Evolutionary conservation across 495 filamentous ascomycete species (phyloP), one percentile per base, ranked within the genome.

Genomic region (Podospora pseudoanserina): DNA sequence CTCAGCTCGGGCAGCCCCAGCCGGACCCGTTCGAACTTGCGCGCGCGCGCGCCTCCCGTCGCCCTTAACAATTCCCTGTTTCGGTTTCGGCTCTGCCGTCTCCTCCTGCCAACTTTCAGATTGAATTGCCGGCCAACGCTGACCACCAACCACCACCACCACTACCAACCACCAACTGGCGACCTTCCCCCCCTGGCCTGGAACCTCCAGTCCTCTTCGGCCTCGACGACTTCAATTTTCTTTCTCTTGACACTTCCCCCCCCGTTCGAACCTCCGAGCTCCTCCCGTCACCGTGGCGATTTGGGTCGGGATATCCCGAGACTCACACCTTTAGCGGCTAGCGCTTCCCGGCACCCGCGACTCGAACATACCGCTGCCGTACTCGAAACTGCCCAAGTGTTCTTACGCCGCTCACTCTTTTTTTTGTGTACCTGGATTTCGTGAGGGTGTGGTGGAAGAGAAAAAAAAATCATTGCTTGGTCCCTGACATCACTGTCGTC

Each of bases 1-100:
- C 30, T 32, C 30, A 32, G 30, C 30, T 32, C 9, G 23, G 62
- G 61, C 61, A 32, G 61, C 49, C 61, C 61, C 9, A 32, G 62
- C 65, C 61, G 3, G 61, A 63, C 61, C 61, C 61, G 61, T 63
- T 63, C 30, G 61, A 23, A 11, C 30, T 39, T 44, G 16, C 15
- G 32, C 23, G n/a, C 9, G n/a, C 9, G 26, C 30, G 55, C 60
- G 60, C 34, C 32, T 28, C 19, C 6, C 28, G 1, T 63, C 61
- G 19, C 61, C 34, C 39, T 49, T 49, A 49, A 49, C 39, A 49
- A 32, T 63, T 63, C 61, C 61, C 61, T 63, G 61, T 63, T 63
- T 63, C 61, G 61, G 61, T 61, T 61, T 61, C 23, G 59, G 16
- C 59, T 61, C 28, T 61, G 59, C 16, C 59, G 19, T 49, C 30